phyloP scores from a whole-genome alignment of 257 asterid species.

The Nemophila menziesii region DNA sequence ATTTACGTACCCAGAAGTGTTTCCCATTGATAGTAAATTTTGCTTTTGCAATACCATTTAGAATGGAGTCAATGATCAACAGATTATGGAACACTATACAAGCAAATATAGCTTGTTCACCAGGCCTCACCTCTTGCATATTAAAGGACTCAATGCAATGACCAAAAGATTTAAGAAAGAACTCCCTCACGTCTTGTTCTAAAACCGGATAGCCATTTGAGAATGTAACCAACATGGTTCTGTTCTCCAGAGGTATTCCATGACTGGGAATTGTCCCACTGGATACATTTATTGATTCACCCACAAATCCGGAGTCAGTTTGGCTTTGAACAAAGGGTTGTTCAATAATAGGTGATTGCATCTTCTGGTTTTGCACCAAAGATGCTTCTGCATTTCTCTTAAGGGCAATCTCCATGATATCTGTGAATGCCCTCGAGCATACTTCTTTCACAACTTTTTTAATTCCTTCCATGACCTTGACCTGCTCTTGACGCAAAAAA shows the following conservation, averaged over 20 bases:
- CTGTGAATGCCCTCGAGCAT: no score
- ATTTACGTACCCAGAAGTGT: constrained; percentile 42
- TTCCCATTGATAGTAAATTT: constrained; percentile 42
- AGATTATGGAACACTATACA: constrained; percentile 18
- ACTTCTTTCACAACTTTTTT: no score
- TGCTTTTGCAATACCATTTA: constrained; percentile 22
- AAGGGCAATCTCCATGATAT: background rate
- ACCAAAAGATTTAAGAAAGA: constrained; percentile 23
- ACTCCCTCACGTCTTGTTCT: constrained; percentile 29
- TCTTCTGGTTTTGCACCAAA: background rate
- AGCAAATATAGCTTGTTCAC: constrained; percentile 37
- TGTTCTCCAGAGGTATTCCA: constrained; percentile 15
- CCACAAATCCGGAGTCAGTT: no score
- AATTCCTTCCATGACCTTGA: no score
- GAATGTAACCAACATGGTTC: constrained; percentile 49
- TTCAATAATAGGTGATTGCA: constrained; percentile 3
- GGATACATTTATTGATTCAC: no score
- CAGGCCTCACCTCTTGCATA: constrained; percentile 33
- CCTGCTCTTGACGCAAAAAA: constrained; percentile 21
- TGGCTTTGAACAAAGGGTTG: constrained; percentile 6
- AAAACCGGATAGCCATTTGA: constrained; percentile 47
- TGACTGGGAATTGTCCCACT: background rate
- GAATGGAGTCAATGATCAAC: constrained; percentile 14
- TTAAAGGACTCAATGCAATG: constrained; percentile 25
- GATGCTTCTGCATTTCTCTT: no score